Base-by-base conservation (phyloP, 306 rosid genomes). In the Pyrus communis region DNA sequence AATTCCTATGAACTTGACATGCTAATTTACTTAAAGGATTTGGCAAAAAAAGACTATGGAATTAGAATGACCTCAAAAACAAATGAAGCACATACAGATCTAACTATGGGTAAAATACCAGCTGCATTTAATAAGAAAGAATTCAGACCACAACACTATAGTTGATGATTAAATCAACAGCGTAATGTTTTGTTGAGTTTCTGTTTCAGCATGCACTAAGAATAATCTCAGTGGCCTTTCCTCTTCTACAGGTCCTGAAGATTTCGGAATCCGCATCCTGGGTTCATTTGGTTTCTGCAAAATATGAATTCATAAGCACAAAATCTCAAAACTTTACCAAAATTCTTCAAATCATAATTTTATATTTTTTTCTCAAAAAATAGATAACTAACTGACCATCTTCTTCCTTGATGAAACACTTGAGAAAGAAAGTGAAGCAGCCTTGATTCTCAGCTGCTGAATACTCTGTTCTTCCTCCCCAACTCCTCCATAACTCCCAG, bases 21-120 rank as follows among this genome's bases (percentile, higher is more conserved):
- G 38, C 3, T n/a, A 35, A n/a, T 22, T 58, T 25, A 58, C 18
- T n/a, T 21, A 57, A 46, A n/a, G 7, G 7, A 73, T 42, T 15
- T 27, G 64, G 9, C 28, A 57, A 59, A 42, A 42, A n/a, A 9
- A n/a, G 25, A 40, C 42, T 19, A 1, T 5, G 2, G 54, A 54
- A 58, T 22, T 40, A 14, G 21, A 49, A 9, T 5, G 21, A 51
- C 4, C 21, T 58, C 14, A 58, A 22, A 57, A 22, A 58, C 3
- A 0, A 58, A 58, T 58, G 3, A 27, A 14, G 15, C 67, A 61
- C 35, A 14, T 25, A 61, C 70, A 97, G 81, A 77, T 91, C 93
- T 64, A 84, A 93, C 40, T 89, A 86, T 15, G 90, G 97, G 80
- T 89, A 90, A 6, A 91, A 87, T 45, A 78, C 76, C 71, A 88